Conservation (phyloP, 352 stramenopile species). For the Thraustotheca clavata region DNA sequence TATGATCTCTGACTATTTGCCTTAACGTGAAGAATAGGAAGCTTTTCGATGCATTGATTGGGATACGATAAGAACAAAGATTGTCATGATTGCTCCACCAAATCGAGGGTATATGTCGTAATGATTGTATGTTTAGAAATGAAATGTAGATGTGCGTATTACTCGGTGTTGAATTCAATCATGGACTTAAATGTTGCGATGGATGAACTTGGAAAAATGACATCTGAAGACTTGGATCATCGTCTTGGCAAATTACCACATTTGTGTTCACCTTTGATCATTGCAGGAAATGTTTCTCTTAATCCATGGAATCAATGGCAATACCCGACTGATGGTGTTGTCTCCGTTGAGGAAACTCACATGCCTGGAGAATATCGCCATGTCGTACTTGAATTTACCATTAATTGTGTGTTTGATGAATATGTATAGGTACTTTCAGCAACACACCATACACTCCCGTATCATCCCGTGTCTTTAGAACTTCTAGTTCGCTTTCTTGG, state of each 20-base stretch:
- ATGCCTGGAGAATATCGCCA: slow-evolving; percentile 66
- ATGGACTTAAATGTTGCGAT: slow-evolving; percentile 32
- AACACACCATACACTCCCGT: slow-evolving; percentile 52
- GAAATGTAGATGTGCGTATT: slow-evolving; percentile 23
- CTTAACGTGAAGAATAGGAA: slow-evolving; percentile 31
- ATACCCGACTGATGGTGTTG: slow-evolving; percentile 57
- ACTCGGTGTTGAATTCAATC: slow-evolving; percentile 39
- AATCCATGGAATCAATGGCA: slow-evolving; percentile 70
- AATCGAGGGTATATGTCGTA: slow-evolving; percentile 43
- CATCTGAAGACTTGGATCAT: slow-evolving; percentile 32
- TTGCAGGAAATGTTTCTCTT: slow-evolving; percentile 54
- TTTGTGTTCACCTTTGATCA: slow-evolving; percentile 48
- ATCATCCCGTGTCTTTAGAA: slow-evolving; percentile 38
- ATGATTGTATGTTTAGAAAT: neutral
- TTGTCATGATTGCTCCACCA: slow-evolving; percentile 62
- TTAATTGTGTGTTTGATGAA: neutral
- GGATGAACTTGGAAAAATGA: slow-evolving; percentile 42
- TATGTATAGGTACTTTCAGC: slow-evolving; percentile 34
- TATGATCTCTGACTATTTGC: slow-evolving; percentile 20
- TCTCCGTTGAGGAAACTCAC: slow-evolving; percentile 55
- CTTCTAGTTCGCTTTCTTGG: slow-evolving; percentile 43
- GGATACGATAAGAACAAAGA: slow-evolving; percentile 58
- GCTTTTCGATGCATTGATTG: slow-evolving; percentile 62
- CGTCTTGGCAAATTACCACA: slow-evolving; percentile 56
- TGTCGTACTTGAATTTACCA: slow-evolving; percentile 25